Evolutionary conservation across 768 basidiomycete genomes (phyloP).

Genomic region (Lactarius pseudohatsudake): DNA sequence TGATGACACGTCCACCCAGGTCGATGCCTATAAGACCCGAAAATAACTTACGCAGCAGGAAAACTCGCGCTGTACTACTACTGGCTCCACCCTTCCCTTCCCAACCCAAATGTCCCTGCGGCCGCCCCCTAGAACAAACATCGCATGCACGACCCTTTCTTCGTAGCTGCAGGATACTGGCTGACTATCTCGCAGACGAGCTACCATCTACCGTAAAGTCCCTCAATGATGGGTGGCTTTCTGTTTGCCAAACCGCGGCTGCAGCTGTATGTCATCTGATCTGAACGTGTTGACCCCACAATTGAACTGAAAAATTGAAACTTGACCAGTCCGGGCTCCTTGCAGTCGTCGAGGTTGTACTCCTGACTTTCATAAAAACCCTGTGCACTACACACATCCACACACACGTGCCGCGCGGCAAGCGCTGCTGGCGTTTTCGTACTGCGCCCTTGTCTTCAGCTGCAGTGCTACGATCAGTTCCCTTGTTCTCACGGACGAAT

Average conservation of each 20-base stretch:
- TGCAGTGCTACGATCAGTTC: constrained; percentile 21
- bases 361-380: constrained; percentile 16
- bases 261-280: constrained; percentile 5
- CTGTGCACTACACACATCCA: constrained; percentile 6
- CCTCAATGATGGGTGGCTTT: constrained; percentile 18
- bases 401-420: constrained; percentile 2
- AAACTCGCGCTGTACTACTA: background rate
- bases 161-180: background rate
- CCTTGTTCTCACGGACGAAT: constrained; percentile 20
- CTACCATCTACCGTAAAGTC: constrained; percentile 12
- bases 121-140: constrained; percentile 7
- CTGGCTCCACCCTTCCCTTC: background rate
- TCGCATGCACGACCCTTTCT: constrained; percentile 3
- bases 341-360: constrained; percentile 17
- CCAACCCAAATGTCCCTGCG: constrained; percentile 9
- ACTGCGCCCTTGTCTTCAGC: constrained; percentile 22
- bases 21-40: constrained; percentile 9
- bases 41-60: background rate
- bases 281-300: background rate
- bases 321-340: constrained; percentile 17
- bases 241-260: constrained; percentile 6
- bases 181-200: constrained; percentile 4
- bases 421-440: constrained; percentile 19
- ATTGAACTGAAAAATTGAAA: background rate
- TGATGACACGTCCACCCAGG: background rate